Evolutionary conservation across 495 filamentous ascomycete genomes (phyloP), one percentile per base, ranked within the genome.

Genomic region (Glonium stellatum): DNA sequence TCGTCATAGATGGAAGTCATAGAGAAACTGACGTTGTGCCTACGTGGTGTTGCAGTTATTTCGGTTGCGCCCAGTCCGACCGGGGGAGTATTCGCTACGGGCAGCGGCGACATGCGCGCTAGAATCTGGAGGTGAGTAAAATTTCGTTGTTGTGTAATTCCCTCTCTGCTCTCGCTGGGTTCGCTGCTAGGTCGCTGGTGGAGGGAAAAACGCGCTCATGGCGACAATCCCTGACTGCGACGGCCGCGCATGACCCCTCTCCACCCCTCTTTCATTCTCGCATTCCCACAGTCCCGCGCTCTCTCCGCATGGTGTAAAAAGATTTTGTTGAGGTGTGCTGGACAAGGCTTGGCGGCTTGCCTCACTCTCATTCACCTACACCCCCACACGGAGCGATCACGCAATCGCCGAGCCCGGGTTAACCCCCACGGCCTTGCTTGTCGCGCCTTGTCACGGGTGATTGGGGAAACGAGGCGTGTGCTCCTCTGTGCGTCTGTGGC

Each of bases 31-130:
- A 25, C 27, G 6, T 27, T 52, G 46, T 13, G 54, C 15, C 61
- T 63, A 54, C 54, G 36, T 42, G 22, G 18, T 27, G 31, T 31
- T 58, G 15, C 53, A 74, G 74, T 76, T 59, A 76, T 76, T 52
- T 73, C 71, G n/a, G 74, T 76, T 25, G 74, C 74, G 8, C 74
- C 74, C 15, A 72, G 71, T 44, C 74, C 74, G 13, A 62, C 37
- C 0, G 73, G 71, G 48, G 63, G 61, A 25, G 62, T 74, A 25
- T 76, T 76, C 52, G 74, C 74, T 8, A 76, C 74, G 15, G 74
- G 74, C 53, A 75, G 73, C 53, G 74, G 74, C 27, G 74, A 76
- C 55, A 67, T 70, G 67, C 71, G 72, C 42, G 74, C 74, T 12
- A 55, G 74, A 36, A 76, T 76, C 58, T 76, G 74, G 74, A 67